Percentiles rank a stretch among this genome's conserved stretches.
phyloP scores from a whole-genome alignment of 2,329 filamentous ascomycete species.

The Paraphoma sp. region DNA sequence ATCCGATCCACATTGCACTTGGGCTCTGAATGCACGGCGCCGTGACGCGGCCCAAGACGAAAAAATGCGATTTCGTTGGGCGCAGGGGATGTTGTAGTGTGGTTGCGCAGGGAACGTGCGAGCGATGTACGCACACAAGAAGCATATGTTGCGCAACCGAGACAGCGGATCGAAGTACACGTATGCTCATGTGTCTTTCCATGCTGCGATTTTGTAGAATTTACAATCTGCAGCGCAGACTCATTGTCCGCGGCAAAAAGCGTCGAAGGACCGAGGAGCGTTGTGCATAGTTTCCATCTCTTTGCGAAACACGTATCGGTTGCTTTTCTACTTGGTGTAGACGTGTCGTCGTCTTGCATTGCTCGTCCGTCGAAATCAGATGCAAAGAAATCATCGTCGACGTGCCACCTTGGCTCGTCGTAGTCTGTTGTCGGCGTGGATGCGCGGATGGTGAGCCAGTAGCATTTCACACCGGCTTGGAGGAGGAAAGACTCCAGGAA shows the following conservation, averaged over 20 bases:
- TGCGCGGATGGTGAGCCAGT: conserved; percentile 58
- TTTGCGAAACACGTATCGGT: too few relatives aligned
- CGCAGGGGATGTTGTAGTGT: conserved; percentile 2
- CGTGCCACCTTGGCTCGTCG: conserved; percentile 57
- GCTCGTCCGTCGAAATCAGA: not conserved
- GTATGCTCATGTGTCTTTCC: conserved; percentile 42
- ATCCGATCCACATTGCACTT: conserved; percentile 36
- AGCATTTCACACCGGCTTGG: conserved; percentile 48
- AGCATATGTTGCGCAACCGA: conserved; percentile 53
- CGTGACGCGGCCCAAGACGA: conserved; percentile 49
- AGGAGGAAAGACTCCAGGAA: conserved; percentile 50
- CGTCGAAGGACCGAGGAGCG: conserved; percentile 56
- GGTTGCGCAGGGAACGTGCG: conserved; percentile 26
- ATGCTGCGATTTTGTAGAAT: conserved; percentile 28
- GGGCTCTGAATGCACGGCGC: conserved; percentile 54
- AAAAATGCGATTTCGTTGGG: conserved; percentile 52
- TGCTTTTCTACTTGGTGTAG: conserved; percentile 1
- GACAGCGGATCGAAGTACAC: conserved; percentile 53
- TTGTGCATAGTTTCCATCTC: conserved; percentile 58
- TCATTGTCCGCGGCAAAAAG: conserved; percentile 48
- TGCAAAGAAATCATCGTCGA: conserved; percentile 57
- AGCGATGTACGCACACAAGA: conserved; percentile 50
- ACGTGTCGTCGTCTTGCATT: not conserved
- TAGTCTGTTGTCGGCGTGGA: conserved; percentile 53
- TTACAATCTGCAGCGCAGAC: conserved; percentile 44